These are phyloP conservation scores for Colletotrichum navitas DNA, from an alignment of 2,329 filamentous ascomycete genomes.

Conservation along the genomic window DNA sequence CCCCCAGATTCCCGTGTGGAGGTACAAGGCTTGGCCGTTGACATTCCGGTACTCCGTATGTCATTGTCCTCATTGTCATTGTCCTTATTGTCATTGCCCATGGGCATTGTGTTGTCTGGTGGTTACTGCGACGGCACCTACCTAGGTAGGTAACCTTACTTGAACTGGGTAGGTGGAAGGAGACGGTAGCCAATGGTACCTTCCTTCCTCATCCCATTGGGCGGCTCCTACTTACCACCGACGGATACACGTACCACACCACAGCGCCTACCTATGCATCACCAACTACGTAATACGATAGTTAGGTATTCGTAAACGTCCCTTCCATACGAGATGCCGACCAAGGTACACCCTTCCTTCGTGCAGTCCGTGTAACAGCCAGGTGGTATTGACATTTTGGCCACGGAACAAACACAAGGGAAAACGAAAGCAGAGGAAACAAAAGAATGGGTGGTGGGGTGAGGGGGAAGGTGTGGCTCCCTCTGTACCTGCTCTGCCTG, in stretches of 20 bases:
- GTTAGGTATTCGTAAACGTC: too few relatives aligned
- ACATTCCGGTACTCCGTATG: constrained; percentile 6
- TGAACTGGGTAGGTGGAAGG: not conserved
- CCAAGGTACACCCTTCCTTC: too few relatives aligned
- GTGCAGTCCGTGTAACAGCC: not conserved
- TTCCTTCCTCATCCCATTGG: too few relatives aligned
- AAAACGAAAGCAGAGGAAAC: not conserved
- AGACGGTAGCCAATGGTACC: not conserved
- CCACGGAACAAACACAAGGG: not conserved
- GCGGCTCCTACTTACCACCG: too few relatives aligned
- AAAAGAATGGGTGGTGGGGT: too few relatives aligned
- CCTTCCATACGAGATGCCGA: too few relatives aligned
- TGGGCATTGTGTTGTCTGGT: constrained; percentile 3
- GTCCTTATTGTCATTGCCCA: not conserved
- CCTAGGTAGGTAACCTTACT: too few relatives aligned
- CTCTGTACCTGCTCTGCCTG: not conserved
- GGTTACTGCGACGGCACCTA: not conserved
- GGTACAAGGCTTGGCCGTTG: constrained; percentile 21
- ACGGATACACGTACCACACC: too few relatives aligned
- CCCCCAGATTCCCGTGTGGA: constrained; percentile 24
- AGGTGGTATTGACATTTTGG: not conserved
- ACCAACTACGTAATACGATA: too few relatives aligned
- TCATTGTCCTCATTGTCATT: not conserved
- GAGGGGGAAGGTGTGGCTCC: not conserved
- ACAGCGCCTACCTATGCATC: too few relatives aligned